Evolutionary conservation across 352 stramenopile genomes (phyloP), one percentile per base, ranked within the genome.

Genomic region (Globisporangium solare): DNA sequence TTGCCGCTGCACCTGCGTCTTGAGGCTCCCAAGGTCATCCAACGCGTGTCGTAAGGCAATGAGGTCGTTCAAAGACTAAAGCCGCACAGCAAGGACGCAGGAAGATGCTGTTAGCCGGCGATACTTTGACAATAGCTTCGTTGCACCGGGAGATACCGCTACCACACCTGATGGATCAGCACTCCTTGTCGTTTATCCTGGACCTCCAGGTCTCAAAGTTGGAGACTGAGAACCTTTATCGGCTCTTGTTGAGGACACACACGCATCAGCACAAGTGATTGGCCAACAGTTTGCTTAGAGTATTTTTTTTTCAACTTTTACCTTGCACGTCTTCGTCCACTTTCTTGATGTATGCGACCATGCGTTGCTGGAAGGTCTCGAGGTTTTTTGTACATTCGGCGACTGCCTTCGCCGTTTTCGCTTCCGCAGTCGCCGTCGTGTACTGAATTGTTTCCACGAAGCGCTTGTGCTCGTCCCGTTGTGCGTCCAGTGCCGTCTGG

Each of bases 371-470:
- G 52, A 88, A 76, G 0, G 50, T 47, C 11, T 82, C 71, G n/a
- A 83, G 42, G 39, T 55, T 73, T 24, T 66, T 71, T 2, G 58
- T 50, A 52, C 59, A 68, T 6, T 80, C 63, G 1, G 13, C 63
- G 17, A 63, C 42, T 3, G 52, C 63, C 1, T 54, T 47, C 17
- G 60, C 55, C 0, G 63, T 55, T 43, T 79, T 80, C 5, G 54
- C 61, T 39, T 88, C 69, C 0, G 58, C 47, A 0, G 54, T 60
- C 2, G 60, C 67, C 1, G 69, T 56, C 2, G 57, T 64, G 57
- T 83, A 83, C 46, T 78, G 49, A 1, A 83, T 59, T 2, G 53
- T 76, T 22, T 86, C 69, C 11, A 76, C 60, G 20, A 86, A 80
- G 0, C 58, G 67, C 42, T 68, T 68, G n/a, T 77, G 67, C 37